Evolutionary conservation across 345 rosid species (phyloP), one percentile per base, ranked within the genome.

Genomic region (Gossypium ekmanianum): DNA sequence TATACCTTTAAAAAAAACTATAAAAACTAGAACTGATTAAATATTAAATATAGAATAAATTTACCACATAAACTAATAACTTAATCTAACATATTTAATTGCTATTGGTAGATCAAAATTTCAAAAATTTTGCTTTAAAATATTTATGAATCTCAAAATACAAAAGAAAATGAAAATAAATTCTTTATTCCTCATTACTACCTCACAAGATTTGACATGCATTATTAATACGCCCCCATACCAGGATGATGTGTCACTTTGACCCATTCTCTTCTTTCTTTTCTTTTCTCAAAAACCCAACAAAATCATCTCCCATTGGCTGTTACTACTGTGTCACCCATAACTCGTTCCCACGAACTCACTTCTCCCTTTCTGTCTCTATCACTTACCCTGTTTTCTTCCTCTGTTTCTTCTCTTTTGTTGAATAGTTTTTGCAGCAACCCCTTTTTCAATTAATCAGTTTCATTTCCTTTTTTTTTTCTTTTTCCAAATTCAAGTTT

Each of bases 211-310:
- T 54, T 79, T 74, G 71, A 76, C 80, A 65, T 76, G 78, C 76
- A 70, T 20, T 59, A 72, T 66, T 54, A 65, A 39, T 20, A 58
- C 7, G 24, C 51, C 44, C 56, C 61, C 58, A 29, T 11, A n/a
- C 69, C 9, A 67, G 12, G 78, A 73, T 81, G 83, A 85, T 77
- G 73, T 83, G 84, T 75, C 80, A 56, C 79, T 29, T 84, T 82
- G 84, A 82, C 87, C 67, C 59, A 11, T 72, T 81, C 82, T 65
- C 47, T 6, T 61, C 54, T 9, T 2, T 20, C 44, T 20, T 54
- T 18, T 26, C 26, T 11, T 4, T 11, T 43, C 64, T 22, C 58
- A 45, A 26, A 61, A 66, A n/a, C 56, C 68, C 63, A 74, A 74
- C 65, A 29, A 47, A 20, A 44, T 11, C 26, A 9, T 65, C 54